Base-by-base conservation (phyloP, 495 filamentous ascomycete species). In the Oleoguttula mirabilis region DNA sequence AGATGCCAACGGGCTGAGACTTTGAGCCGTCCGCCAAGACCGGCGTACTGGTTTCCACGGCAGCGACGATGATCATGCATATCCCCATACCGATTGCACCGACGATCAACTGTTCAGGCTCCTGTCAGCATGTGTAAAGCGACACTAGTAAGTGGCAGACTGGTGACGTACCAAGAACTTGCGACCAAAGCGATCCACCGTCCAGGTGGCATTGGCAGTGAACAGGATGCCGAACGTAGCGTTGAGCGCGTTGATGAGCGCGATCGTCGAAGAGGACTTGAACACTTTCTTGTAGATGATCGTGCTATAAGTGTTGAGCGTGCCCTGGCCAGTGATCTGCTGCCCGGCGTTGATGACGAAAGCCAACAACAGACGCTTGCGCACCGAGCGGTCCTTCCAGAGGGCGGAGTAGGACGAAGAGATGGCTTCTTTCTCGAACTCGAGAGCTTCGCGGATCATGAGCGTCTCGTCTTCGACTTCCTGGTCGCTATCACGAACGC, bases 221-320 rank as follows among this genome's bases (percentile, higher is more conserved):
- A 56, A 56, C 15, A 58, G 17, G 61, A 35, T 35, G 12, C 32
- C 32, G 37, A 58, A 65, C 6, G 66, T 66, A 7, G 66, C 48
- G 52, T 60, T 56, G 21, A 59, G 45, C 10, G 50, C 53, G 25
- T 59, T 59, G 43, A 59, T 59, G 10, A 59, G 34, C 16, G 40
- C 35, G 36, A 59, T 52, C 27, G 35, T 40, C 4, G 36, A 34
- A 7, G 48, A 67, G 39, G 60, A 65, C 11, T 58, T 61, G 55
- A 73, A 80, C n/a, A 80, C 67, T 54, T 75, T 73, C 58, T 78
- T 63, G 58, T 78, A 80, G 39, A 80, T 73, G 44, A 70, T 70
- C 32, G 73, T 73, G 11, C 70, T 75, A 61, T 80, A 80, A 7
- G 66, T 63, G 65, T 79, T 79, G 27, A 80, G 61, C 21, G 70